These are phyloP conservation scores for Astrephomene gubernaculifera DNA, from an alignment of 139 green algal genomes.

Conservation along the genomic window DNA sequence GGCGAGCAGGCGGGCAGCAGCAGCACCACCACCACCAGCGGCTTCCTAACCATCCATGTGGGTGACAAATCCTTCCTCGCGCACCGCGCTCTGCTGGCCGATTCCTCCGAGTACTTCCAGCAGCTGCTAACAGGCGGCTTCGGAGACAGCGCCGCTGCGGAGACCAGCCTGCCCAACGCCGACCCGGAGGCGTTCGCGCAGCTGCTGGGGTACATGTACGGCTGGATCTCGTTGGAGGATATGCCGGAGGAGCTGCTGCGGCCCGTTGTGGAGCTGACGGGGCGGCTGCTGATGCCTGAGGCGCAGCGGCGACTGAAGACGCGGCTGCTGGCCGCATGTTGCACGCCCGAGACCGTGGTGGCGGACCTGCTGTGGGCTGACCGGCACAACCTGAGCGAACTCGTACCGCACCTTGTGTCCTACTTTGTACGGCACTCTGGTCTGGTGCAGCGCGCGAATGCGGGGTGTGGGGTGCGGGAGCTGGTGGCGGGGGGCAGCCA, in stretches of 20 bases:
- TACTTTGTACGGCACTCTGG: background rate
- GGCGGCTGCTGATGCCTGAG: background rate
- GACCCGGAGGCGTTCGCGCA: background rate
- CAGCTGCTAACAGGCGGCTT: background rate
- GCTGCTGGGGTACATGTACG: background rate
- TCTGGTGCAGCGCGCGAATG: no score
- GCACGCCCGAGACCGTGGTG: background rate
- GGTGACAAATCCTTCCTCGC: background rate
- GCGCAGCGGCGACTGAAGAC: background rate
- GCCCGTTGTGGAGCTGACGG: background rate
- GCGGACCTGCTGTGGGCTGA: background rate
- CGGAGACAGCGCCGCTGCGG: background rate
- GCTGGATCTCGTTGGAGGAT: background rate
- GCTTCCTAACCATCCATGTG: background rate
- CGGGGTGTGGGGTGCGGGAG: no score
- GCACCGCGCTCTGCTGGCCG: background rate
- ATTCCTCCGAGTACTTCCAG: background rate
- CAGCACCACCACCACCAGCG: background rate
- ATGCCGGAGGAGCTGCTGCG: background rate
- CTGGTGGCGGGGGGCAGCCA: no score
- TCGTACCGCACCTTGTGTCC: background rate
- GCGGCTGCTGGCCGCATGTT: background rate
- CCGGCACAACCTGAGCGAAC: background rate
- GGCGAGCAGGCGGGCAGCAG: background rate
- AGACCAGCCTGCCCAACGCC: background rate